phyloP scores from a whole-genome alignment of 495 filamentous ascomycete species.

The Poronia punctata region DNA sequence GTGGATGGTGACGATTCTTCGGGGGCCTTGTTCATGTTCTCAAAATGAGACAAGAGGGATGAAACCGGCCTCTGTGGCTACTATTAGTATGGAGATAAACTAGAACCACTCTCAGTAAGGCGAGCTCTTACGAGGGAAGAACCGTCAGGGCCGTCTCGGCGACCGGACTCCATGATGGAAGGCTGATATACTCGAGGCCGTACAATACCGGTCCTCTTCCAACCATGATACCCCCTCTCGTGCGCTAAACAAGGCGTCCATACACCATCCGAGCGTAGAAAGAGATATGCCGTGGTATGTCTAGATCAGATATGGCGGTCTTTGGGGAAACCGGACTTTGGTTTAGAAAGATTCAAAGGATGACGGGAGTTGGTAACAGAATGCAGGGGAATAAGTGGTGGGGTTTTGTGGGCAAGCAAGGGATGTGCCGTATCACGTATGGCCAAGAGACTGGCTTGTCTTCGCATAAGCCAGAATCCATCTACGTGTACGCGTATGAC shows the following conservation, averaged over 20 bases:
- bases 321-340: too few species aligned
- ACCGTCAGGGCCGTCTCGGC: constrained; percentile 45
- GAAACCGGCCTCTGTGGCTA: constrained; percentile 67
- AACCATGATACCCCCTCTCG: constrained; percentile 20
- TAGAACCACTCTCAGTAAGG: neutral
- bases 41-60: constrained; percentile 86
- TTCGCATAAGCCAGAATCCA: too few species aligned
- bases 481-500: too few species aligned
- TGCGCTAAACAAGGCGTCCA: neutral
- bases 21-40: constrained; percentile 64
- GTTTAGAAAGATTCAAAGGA: too few species aligned
- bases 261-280: constrained; percentile 2
- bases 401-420: too few species aligned
- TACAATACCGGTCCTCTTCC: constrained; percentile 15
- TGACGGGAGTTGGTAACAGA: too few species aligned
- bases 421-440: too few species aligned
- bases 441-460: too few species aligned
- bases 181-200: constrained; percentile 17
- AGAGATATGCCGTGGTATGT: neutral
- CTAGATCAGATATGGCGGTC: neutral
- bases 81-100: constrained; percentile 18
- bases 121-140: constrained; percentile 49
- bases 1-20: constrained; percentile 24
- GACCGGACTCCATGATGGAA: constrained; percentile 34
- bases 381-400: too few species aligned